Evolutionary conservation across 495 filamentous ascomycete genomes (phyloP).

Genomic region (Tuber melanosporum): DNA sequence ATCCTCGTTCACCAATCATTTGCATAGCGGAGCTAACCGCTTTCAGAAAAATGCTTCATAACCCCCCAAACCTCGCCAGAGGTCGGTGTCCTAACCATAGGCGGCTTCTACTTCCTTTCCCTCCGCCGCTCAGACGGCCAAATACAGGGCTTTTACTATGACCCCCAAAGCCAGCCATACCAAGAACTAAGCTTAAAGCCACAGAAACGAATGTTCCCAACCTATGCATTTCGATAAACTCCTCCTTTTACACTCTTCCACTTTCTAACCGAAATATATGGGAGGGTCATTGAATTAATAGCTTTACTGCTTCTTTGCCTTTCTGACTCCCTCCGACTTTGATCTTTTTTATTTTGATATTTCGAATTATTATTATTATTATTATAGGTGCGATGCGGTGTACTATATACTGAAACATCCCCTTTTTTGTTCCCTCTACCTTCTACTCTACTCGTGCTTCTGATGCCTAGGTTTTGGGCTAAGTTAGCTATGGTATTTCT

Average conservation of each 20-base stretch:
- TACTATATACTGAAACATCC: not conserved
- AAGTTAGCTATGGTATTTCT: not conserved
- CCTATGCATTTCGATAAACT: conserved; percentile 44
- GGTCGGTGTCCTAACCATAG: conserved; percentile 55
- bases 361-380: not conserved
- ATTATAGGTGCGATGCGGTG: not conserved
- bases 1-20: conserved; percentile 7
- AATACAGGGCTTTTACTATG: conserved; percentile 67
- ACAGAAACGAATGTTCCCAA: conserved; percentile 45
- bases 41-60: conserved; percentile 63
- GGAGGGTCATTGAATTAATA: not conserved
- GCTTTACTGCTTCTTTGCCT: not conserved
- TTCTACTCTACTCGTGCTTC: not conserved
- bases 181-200: conserved; percentile 60
- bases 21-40: not conserved
- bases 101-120: conserved; percentile 69
- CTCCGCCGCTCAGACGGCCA: conserved; percentile 55
- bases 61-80: conserved; percentile 47
- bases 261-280: not conserved
- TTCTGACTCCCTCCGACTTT: not conserved
- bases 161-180: conserved; percentile 64
- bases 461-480: not conserved
- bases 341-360: not conserved
- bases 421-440: not conserved
- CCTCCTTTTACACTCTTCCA: not conserved